Base-by-base conservation (phyloP, 2,329 filamentous ascomycete species). In the Chaetomiaceae sp. region DNA sequence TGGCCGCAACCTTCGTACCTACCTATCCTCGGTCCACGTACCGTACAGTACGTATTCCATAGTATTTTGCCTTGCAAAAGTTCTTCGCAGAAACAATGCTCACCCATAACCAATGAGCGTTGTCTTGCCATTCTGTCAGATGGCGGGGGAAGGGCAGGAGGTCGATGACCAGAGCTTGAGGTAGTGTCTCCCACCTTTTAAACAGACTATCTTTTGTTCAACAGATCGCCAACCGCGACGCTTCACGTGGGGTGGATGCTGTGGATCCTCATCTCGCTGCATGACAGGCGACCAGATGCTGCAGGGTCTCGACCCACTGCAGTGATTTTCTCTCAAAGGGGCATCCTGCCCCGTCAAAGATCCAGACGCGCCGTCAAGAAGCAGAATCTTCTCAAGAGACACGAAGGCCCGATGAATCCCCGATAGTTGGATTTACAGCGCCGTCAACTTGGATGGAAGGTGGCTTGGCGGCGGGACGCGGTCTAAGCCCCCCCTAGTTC, bases 211-310 rank as follows among this genome's bases (percentile, higher is more conserved):
- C 20, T 23, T 18, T 9, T 23, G 18, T 10, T 23, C 20, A n/a
- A 40, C 20, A 40, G 37, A 40, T 40, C 38, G 38, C 23, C 23
- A n/a, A 16, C 13, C 16, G 25, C 40, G 30, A 43, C 21, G 20
- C 16, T 4, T 42, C 46, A 41, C 42, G 34, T 54, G 47, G 52
- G 32, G 48, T 54, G 52, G 30, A 21, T 33, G 29, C 18, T n/a
- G 41, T 51, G 52, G 52, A 14, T n/a, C 46, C 40, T 46, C 36
- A 49, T 49, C 46, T 54, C 51, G 29, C 38, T 42, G 46, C 27
- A 16, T 16, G 36, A 32, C 25, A 30, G 36, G 43, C 32, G 36
- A 11, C 18, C 37, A 27, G 4, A 27, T 27, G 25, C 25, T 14
- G 36, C 34, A 48, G 48, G 48, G 38, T 33, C 29, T 41, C 21